These are phyloP conservation scores for Stephania cephalantha DNA, from an alignment of 164 flowering plant genomes.

Conservation along the genomic window DNA sequence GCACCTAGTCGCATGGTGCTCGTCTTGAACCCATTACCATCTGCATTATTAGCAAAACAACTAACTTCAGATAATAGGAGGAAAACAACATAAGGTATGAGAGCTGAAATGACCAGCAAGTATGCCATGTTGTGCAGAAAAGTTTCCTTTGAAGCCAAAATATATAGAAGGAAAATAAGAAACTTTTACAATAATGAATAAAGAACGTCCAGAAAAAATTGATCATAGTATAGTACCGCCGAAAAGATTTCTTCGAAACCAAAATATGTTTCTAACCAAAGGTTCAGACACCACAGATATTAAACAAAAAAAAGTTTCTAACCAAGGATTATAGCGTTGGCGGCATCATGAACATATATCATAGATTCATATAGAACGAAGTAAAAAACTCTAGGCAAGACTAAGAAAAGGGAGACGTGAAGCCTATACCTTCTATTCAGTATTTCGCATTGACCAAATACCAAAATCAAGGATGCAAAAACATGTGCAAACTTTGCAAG, in stretches of 20 bases:
- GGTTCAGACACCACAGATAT: too few relatives aligned
- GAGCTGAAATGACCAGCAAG: neutral
- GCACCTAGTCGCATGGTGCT: conserved; percentile 97
- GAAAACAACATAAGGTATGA: neutral
- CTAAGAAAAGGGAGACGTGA: neutral
- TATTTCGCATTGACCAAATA: neutral
- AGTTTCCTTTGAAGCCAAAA: too few relatives aligned
- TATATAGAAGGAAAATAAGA: too few relatives aligned
- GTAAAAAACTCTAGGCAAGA: neutral
- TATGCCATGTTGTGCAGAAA: neutral
- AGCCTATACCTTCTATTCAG: neutral
- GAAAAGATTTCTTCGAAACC: too few relatives aligned
- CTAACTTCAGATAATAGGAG: neutral
- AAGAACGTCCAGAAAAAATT: too few relatives aligned
- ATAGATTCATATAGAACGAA: too few relatives aligned
- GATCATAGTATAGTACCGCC: too few relatives aligned
- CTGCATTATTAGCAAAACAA: conserved; percentile 9
- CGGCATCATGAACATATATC: too few relatives aligned
- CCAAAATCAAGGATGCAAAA: neutral
- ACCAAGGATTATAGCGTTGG: too few relatives aligned
- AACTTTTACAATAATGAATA: too few relatives aligned
- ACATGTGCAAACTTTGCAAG: neutral
- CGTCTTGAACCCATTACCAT: conserved; percentile 75
- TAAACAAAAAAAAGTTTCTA: too few relatives aligned
- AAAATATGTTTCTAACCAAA: too few relatives aligned